Base-by-base conservation (phyloP, 2,329 filamentous ascomycete genomes). In the Fusarium coicis region DNA sequence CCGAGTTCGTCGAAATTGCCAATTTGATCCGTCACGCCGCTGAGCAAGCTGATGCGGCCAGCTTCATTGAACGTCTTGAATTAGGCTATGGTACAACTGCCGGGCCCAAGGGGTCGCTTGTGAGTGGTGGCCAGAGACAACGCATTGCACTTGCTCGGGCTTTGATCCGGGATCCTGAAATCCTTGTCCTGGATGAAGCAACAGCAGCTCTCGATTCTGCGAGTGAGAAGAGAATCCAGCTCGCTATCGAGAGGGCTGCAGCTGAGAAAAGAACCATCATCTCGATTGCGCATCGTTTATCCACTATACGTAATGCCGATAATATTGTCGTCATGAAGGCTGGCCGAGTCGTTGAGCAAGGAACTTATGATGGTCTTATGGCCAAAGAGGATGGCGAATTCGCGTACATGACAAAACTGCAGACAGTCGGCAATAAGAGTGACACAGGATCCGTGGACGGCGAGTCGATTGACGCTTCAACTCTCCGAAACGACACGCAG, bases 291-390 rank as follows among this genome's bases (percentile, higher is more conserved):
- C 89, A 91, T 77, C 83, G 89, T 14, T 81, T 91, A 3, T 89
- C 87, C 0, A 91, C 89, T 0, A 89, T 91, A 72, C 87, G 86
- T 72, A 85, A 89, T 63, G 91, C 91, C 0, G 89, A 93, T 74
- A 87, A 89, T 66, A 93, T 93, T 65, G 83, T 93, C 30, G 91
- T 93, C n/a, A 85, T 93, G 77, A 84, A 88, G 18, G 83, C 87
- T 61, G 91, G 91, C 1, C 79, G 84, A 47, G 85, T 91, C 8
- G 82, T 90, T 21, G 91, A 93, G 78, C 84, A 90, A 76, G 91
- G 91, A 1, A 89, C 85, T 0, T 91, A 93, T 59, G 82, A 87
- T 6, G 85, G 90, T 49, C 84, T 93, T 8, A 83, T 93, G 64
- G 79, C 82, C 5, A 81, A 83, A n/a, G 78, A 89, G n/a, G 62